Base-by-base conservation (phyloP, 2,329 filamentous ascomycete genomes). In the Diplodia seriata region DNA sequence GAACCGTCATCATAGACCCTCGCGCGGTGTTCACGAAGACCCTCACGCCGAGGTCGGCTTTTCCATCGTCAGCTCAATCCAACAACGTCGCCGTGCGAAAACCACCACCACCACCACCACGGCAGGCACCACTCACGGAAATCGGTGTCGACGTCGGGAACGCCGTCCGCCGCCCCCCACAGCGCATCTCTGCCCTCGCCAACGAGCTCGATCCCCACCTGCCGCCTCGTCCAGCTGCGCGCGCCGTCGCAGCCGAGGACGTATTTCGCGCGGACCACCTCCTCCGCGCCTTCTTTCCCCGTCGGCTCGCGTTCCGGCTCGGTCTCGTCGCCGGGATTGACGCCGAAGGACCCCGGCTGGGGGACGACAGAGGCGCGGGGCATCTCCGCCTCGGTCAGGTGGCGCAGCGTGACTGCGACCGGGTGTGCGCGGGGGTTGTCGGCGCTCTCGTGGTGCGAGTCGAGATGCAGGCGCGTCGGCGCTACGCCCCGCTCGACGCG, bases 1-100 rank as follows among this genome's bases (percentile, higher is more conserved):
- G 88, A n/a, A 90, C 89, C 2, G 89, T 82, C 86, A 90, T 88
- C 29, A 90, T 77, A 63, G 82, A 87, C 0, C 88, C 88, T 56
- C 81, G 76, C 15, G 81, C 84, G 4, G 84, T 85, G 71, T 89
- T 86, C 54, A 89, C 85, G 6, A 85, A 83, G 69, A 85, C 87
- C 12, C 85, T 80, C 73, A 81, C 83, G 15, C 88, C 82, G 51
- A 90, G 85, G 69, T 89, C 86, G 8, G 83, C 71, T 76, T 70
- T 66, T 66, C 56, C 2, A 2, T 4, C 47, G n/a, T 50, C 12
- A 50, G 47, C 47, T 50, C 47, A 8, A 23, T 23, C n/a, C 5
- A 23, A 20, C 20, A 23, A 23, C 1, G n/a, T n/a, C 23, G 2
- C 1, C 23, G 23, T 23, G 23, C 23, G 23, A 23, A 23, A 23